Base-by-base conservation (phyloP, 2,329 filamentous ascomycete genomes). In the Aspergillus intermedius region DNA sequence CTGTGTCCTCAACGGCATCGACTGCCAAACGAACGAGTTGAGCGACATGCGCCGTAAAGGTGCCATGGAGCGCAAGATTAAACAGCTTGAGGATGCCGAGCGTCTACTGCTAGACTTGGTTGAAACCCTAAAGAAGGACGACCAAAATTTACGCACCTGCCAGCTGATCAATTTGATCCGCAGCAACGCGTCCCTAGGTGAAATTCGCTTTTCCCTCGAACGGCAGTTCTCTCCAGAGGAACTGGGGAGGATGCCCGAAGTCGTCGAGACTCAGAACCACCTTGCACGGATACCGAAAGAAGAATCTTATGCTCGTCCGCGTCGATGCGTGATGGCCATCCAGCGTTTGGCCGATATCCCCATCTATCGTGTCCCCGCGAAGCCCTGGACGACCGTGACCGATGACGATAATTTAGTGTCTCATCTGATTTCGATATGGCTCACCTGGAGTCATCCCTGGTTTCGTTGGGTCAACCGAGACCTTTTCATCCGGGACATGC, bases 331-430 rank as follows among this genome's bases (percentile, higher is more conserved):
- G 17, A 50, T 63, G 23, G 55, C 58, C 4, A 56, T 64, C 6
- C 52, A 57, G 40, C 57, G 61, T 4, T 50, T 65, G 4, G 54
- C 55, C 19, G 62, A 64, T 42, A 56, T 52, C 12, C 60, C 61
- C 2, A 48, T 62, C 1, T 53, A 55, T 15, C 46, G 53, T 2
- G 61, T 65, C 1, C 61, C 61, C 3, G 63, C 61, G 1, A 60
- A 57, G 30, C 62, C 64, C 4, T 67, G 64, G 63, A 67, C 64
- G n/a, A 60, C 52, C 9, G 58, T 65, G 30, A 67, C 63, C 12
- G 57, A 59, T 39, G 64, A 66, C 42, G 60, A 61, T 13, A 55
- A 60, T 37, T 54, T 66, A 9, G 62, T 67, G 2, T 66, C 64
- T 0, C 64, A 67, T 35, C 46, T 68, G 32, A 47, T 67, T 2